phyloP scores from a whole-genome alignment of 2,329 filamentous ascomycete genomes.

The Aureobasidium sp. region DNA sequence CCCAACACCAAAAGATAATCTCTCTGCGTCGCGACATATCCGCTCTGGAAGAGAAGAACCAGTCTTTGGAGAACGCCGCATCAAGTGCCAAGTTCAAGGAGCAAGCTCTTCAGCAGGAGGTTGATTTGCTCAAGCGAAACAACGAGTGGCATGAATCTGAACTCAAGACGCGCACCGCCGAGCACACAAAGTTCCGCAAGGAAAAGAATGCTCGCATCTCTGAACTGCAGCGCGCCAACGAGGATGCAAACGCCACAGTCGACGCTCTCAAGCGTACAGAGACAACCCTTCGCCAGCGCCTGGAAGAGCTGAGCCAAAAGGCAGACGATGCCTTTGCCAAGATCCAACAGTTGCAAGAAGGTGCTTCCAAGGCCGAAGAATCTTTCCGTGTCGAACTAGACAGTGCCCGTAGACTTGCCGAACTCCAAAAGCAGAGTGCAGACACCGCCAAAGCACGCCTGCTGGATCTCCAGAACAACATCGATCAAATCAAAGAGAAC shows the following conservation, averaged over 20 bases:
- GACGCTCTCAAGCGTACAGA: conserved; percentile 75
- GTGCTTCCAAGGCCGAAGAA: conserved; percentile 74
- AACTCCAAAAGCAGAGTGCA: conserved; percentile 71
- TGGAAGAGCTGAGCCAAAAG: conserved; percentile 79
- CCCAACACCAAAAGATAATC: conserved; percentile 82
- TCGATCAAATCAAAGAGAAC: conserved; percentile 61
- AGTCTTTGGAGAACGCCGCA: conserved; percentile 71
- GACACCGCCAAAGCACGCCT: conserved; percentile 64
- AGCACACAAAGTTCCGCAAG: conserved; percentile 84
- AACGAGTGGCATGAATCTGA: conserved; percentile 91
- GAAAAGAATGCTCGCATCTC: conserved; percentile 88
- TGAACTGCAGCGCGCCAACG: conserved; percentile 79
- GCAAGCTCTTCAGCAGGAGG: conserved; percentile 81
- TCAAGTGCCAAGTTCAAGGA: conserved; percentile 84
- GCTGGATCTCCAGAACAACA: conserved; percentile 58
- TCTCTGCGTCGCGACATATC: conserved; percentile 78
- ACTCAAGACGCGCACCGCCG: conserved; percentile 79
- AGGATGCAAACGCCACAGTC: conserved; percentile 71
- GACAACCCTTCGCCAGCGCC: conserved; percentile 67
- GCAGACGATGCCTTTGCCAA: conserved; percentile 75
- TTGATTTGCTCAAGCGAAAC: conserved; percentile 80
- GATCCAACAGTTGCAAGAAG: conserved; percentile 79
- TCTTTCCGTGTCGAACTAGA: conserved; percentile 82
- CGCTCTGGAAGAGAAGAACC: conserved; percentile 72
- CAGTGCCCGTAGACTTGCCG: conserved; percentile 69